Percentiles rank a stretch among this genome's conserved stretches.
phyloP scores from a whole-genome alignment of 1,284 basidiomycete genomes.

The Cryptococcus jaspeensis region DNA sequence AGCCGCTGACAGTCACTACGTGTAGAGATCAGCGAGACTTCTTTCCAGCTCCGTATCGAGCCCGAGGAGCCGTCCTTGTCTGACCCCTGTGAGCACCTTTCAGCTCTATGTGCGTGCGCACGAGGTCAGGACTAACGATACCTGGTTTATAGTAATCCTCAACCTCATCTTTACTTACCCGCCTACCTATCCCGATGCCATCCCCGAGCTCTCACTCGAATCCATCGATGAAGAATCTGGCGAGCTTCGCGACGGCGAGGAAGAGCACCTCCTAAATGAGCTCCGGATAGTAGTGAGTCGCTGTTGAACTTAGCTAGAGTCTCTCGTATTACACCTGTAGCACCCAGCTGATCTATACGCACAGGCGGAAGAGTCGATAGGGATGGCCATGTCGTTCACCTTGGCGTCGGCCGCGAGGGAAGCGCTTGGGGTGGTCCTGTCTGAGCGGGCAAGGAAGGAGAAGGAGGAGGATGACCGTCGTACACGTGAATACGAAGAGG shows the following conservation, averaged over 20 bases:
- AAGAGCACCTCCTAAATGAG: constrained; percentile 63
- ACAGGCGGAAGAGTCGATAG: constrained; percentile 84
- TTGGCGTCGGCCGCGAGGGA: constrained; percentile 85
- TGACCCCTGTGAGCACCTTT: constrained; percentile 27
- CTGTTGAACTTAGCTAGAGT: not conserved
- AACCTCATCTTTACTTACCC: constrained; percentile 69
- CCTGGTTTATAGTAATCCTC: constrained; percentile 64
- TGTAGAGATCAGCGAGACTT: constrained; percentile 78
- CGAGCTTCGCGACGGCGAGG: constrained; percentile 53
- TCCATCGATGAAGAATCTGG: constrained; percentile 63
- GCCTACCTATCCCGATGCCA: constrained; percentile 67
- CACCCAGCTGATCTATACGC: not conserved
- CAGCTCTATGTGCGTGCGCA: not conserved
- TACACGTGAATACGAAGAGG: constrained; percentile 72
- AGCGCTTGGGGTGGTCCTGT: constrained; percentile 65
- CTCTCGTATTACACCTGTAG: not conserved
- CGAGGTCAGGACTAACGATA: too few relatives aligned
- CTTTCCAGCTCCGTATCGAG: constrained; percentile 81
- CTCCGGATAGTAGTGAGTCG: constrained; percentile 64
- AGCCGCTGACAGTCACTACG: constrained; percentile 55
- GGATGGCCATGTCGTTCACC: constrained; percentile 98
- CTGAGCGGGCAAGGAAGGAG: constrained; percentile 60
- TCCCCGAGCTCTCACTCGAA: constrained; percentile 73
- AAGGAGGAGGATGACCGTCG: constrained; percentile 67
- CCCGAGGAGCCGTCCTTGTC: constrained; percentile 66